Base-by-base conservation (phyloP, 257 asterid genomes). In the Solanum stenotomum region DNA sequence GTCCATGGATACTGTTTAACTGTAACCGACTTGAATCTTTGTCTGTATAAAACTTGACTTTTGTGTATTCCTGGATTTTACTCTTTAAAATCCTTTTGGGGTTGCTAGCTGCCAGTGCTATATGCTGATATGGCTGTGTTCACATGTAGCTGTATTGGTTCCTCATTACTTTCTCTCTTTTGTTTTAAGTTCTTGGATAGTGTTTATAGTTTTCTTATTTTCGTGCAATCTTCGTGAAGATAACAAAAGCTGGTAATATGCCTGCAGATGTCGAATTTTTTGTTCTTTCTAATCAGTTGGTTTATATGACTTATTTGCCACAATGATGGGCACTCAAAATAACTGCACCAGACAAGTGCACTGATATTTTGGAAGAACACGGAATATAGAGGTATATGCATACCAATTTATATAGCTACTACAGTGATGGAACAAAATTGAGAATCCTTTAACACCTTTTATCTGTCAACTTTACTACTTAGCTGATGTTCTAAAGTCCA, bases 1-100 rank as follows among this genome's bases (percentile, higher is more conserved):
- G 71, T 83, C 63, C 38, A 77, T 89, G 91, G 84, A 52, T 86
- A 38, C 31, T 81, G 86, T 86, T 84, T 83, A 56, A 42, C 89
- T 84, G 33, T 81, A 87, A 89, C 42, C 34, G 82, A 52, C 70
- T 71, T 86, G 85, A 78, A 87, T 67, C 88, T 87, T 56, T 79
- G 67, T 44, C 85, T 87, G 91, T 90, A 88, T 90, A 87, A 92
- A 90, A 90, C 92, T 88, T 25, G 10, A 81, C 42, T 81, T 78
- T 29, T 42, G 85, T 25, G 37, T 14, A 34, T 27, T 81, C 38
- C 85, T 79, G 40, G 85, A 27, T 46, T 25, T 78, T n/a, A 23
- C 63, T 78, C 84, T 13, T 79, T 5, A 44, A 44, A 46, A 81
- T 81, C 42, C 85, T 10, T 27, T 78, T 81, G 29, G 11, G 65